Percentiles rank a stretch among this genome's conserved stretches.
Conservation (phyloP, 495 filamentous ascomycete species). For the Podospora didyma region DNA sequence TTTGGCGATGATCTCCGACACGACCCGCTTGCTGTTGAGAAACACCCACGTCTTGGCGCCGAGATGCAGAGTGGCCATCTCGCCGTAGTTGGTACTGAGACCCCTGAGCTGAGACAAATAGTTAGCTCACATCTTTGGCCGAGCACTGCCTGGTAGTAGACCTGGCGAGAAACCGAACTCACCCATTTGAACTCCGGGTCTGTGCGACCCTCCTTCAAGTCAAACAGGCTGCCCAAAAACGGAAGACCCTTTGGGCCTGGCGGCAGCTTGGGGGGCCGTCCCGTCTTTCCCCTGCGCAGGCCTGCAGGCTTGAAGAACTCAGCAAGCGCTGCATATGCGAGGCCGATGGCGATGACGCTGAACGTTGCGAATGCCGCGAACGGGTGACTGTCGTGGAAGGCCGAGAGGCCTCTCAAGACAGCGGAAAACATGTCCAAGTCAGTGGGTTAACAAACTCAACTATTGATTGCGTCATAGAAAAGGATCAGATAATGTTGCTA, state of each 20-base stretch:
- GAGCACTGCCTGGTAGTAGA: too few species aligned
- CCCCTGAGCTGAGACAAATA: not conserved
- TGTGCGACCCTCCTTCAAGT: not conserved
- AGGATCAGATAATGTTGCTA: too few species aligned
- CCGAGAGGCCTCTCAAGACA: not conserved
- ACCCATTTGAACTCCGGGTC: not conserved
- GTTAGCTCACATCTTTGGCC: too few species aligned
- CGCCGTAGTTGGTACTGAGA: conserved; percentile 11
- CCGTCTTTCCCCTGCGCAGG: conserved; percentile 1
- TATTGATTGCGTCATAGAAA: too few species aligned
- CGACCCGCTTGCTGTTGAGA: conserved; percentile 31
- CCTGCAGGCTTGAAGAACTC: conserved; percentile 11
- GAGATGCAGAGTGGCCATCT: conserved; percentile 21
- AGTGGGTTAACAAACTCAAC: too few species aligned
- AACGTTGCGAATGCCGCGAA: not conserved
- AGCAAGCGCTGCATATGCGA: not conserved
- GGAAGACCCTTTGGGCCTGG: conserved; percentile 1
- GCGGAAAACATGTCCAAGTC: too few species aligned
- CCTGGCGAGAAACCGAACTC: not conserved
- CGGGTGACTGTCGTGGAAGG: not conserved
- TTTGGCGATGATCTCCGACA: conserved; percentile 30
- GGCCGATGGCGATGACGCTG: not conserved
- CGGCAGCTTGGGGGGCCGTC: conserved; percentile 1
- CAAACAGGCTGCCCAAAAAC: conserved; percentile 1
- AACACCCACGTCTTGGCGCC: conserved; percentile 30